Evolutionary conservation across 2,329 filamentous ascomycete genomes (phyloP).

Genomic region (Arthrocladium fulminans): DNA sequence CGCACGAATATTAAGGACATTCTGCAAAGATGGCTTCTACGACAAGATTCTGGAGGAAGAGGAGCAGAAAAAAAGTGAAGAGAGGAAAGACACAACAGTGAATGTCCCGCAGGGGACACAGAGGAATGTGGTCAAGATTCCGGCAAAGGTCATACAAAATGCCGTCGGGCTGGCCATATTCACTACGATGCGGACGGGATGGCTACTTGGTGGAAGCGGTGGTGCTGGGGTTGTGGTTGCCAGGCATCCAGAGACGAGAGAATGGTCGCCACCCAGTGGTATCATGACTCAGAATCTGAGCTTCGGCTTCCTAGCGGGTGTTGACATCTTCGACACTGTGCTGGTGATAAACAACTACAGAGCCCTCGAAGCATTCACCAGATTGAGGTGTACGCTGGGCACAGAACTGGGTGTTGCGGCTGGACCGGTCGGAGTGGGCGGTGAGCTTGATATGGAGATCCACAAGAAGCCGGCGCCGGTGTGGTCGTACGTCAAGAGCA

Average conservation of each 20-base stretch:
- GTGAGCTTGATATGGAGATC: conserved; percentile 59
- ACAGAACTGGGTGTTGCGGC: conserved; percentile 68
- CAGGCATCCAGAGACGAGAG: conserved; percentile 66
- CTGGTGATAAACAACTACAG: conserved; percentile 82
- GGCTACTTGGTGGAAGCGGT: conserved; percentile 86
- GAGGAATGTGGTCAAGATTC: conserved; percentile 70
- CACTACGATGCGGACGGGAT: conserved; percentile 86
- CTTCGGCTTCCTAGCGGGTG: conserved; percentile 79
- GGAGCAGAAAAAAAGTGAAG: conserved; percentile 32
- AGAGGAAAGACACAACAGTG: conserved; percentile 29
- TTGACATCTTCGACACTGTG: conserved; percentile 94
- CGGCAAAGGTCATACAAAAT: conserved; percentile 72
- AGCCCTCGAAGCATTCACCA: conserved; percentile 75
- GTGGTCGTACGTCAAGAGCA: conserved; percentile 81
- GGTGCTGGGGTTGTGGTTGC: conserved; percentile 82
- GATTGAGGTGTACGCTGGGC: conserved; percentile 68
- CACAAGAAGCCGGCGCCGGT: conserved; percentile 62
- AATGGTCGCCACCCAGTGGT: conserved; percentile 84
- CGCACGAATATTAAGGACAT: conserved; percentile 77
- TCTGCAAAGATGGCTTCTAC: conserved; percentile 74
- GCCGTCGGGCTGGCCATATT: conserved; percentile 88
- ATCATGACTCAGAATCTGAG: conserved; percentile 85
- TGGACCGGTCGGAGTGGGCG: conserved; percentile 70
- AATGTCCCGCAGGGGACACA: conserved; percentile 51
- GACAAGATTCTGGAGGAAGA: conserved; percentile 49